These are phyloP conservation scores for Lipomyces starkeyi DNA, from an alignment of 805 yeast genomes.

Conservation along the genomic window DNA sequence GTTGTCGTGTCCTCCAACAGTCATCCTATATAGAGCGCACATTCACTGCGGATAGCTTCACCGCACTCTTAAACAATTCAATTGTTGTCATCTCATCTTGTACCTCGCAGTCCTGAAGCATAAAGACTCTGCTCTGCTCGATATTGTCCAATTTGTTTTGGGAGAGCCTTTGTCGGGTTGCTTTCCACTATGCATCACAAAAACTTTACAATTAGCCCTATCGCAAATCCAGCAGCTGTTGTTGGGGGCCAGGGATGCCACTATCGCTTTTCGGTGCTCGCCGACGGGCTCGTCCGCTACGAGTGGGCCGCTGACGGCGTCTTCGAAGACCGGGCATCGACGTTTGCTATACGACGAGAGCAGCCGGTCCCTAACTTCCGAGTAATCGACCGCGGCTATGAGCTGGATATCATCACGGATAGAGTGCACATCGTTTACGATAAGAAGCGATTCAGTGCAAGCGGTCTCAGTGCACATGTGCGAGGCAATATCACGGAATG, in stretches of 20 bases:
- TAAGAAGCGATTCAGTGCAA: background rate
- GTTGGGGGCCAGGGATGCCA: constrained; percentile 9
- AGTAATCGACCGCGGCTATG: constrained; percentile 3
- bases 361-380: constrained; percentile 8
- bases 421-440: constrained; percentile 6
- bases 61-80: background rate
- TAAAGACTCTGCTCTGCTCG: background rate
- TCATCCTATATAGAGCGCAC: background rate
- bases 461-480: constrained; percentile 4
- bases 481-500: constrained; percentile 7
- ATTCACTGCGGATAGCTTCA: background rate
- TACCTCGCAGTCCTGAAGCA: background rate
- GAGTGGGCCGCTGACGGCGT: constrained; percentile 10
- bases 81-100: background rate
- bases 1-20: background rate
- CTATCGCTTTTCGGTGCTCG: constrained; percentile 7
- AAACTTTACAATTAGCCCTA: constrained; percentile 3
- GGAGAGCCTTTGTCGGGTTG: background rate
- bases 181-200: background rate
- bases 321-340: constrained; percentile 8
- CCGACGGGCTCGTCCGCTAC: constrained; percentile 5
- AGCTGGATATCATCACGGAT: constrained; percentile 8
- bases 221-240: constrained; percentile 7
- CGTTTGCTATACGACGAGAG: constrained; percentile 7
- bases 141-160: background rate